These are phyloP conservation scores for Hypoxylon trugodes DNA, from an alignment of 495 filamentous ascomycete genomes.

Conservation along the genomic window DNA sequence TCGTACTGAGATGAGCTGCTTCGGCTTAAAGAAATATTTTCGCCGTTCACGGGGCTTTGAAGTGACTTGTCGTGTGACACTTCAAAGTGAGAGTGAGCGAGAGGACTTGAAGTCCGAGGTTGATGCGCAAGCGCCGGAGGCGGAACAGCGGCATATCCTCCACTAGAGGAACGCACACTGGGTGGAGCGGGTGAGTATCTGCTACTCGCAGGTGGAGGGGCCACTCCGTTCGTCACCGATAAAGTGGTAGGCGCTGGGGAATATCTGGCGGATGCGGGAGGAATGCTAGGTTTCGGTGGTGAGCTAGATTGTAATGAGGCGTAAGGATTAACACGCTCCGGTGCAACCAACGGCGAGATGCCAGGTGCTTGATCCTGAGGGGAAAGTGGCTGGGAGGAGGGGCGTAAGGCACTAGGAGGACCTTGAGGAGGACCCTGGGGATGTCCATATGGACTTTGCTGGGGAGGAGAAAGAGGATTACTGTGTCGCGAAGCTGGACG, in stretches of 20 bases:
- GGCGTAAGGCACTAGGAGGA: constrained; percentile 36
- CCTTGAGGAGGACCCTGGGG: constrained; percentile 45
- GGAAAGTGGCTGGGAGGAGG: constrained; percentile 43
- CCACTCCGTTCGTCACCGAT: constrained; percentile 44
- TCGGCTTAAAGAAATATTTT: constrained; percentile 49
- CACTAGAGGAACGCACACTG: constrained; percentile 45
- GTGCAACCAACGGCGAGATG: constrained; percentile 56
- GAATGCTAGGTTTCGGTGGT: constrained; percentile 50
- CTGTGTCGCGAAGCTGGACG: constrained; percentile 57
- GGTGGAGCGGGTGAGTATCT: constrained; percentile 65
- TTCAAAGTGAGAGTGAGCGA: constrained; percentile 76
- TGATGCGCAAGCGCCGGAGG: constrained; percentile 72
- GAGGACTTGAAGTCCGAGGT: constrained; percentile 84
- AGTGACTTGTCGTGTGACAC: constrained; percentile 54
- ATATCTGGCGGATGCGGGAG: constrained; percentile 59
- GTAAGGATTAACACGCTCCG: constrained; percentile 71
- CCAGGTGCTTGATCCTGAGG: constrained; percentile 41
- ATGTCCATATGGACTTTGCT: constrained; percentile 46
- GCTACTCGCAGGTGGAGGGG: constrained; percentile 52
- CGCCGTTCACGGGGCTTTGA: constrained; percentile 42
- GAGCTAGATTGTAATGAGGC: constrained; percentile 54
- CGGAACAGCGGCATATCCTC: constrained; percentile 51
- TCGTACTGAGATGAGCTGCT: constrained; percentile 59
- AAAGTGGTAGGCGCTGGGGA: constrained; percentile 65
- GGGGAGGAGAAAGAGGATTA: constrained; percentile 50